These are phyloP conservation scores for Pisolithus orientalis DNA, from an alignment of 768 basidiomycete species.

Conservation along the genomic window DNA sequence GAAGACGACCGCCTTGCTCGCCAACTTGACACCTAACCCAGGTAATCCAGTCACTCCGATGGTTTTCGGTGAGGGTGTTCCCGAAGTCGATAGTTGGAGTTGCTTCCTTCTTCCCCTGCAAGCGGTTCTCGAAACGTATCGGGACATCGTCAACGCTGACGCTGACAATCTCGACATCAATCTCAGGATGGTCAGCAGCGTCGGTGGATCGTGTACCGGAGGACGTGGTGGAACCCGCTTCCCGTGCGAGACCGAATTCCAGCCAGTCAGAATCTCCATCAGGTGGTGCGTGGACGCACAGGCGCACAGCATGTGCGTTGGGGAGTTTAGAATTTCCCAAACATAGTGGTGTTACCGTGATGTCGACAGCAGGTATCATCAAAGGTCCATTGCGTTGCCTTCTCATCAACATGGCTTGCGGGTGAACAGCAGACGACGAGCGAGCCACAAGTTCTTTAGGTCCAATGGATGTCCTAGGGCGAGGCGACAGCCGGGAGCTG, in stretches of 20 bases:
- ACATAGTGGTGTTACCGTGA: slow-evolving; percentile 47
- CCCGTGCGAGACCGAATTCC: slow-evolving; percentile 64
- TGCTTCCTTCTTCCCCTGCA: slow-evolving; percentile 32
- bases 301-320: slow-evolving; percentile 53
- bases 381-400: slow-evolving; percentile 48
- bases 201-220: slow-evolving; percentile 5
- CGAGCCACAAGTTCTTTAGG: slow-evolving; percentile 9
- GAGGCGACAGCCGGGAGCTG: slow-evolving; percentile 13
- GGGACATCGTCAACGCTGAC: slow-evolving; percentile 63
- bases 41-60: slow-evolving; percentile 52
- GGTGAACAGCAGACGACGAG: slow-evolving; percentile 8
- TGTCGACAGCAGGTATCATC: slow-evolving; percentile 55
- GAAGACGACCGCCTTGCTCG: slow-evolving; percentile 43
- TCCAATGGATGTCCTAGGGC: slow-evolving; percentile 15
- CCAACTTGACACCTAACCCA: slow-evolving; percentile 62
- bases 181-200: slow-evolving; percentile 31
- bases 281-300: slow-evolving; percentile 49
- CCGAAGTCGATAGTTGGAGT: slow-evolving; percentile 28
- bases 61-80: slow-evolving; percentile 46
- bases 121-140: slow-evolving; percentile 51
- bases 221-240: slow-evolving; percentile 12
- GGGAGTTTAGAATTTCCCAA: slow-evolving; percentile 21
- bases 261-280: slow-evolving; percentile 65
- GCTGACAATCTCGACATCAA: slow-evolving; percentile 44
- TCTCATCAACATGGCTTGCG: slow-evolving; percentile 28